Base-by-base conservation (phyloP, 805 yeast species). In the Starmerella floricola region DNA sequence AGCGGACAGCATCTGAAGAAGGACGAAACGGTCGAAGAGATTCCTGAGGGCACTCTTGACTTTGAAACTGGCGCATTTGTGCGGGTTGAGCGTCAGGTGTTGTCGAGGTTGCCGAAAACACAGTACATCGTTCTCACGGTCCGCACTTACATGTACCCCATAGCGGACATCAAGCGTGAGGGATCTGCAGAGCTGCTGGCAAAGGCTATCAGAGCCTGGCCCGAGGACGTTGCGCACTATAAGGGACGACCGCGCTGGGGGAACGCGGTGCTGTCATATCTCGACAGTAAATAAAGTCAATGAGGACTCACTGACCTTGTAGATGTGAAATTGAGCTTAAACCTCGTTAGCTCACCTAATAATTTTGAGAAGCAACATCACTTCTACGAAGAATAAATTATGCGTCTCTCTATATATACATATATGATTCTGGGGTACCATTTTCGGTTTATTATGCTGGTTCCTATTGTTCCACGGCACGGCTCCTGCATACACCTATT, bases 61-160 rank as follows among this genome's bases (percentile, higher is more conserved):
- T 56, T 65, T 16, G 51, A 51, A 36, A 67, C 68, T 31, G 48
- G 29, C 8, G 72, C 71, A 19, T 72, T 67, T 48, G 60, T 76
- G 55, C 64, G 83, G 44, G 68, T 69, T 13, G 84, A 78, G 54
- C 67, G 80, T 42, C 83, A 78, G 54, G 62, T 59, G 11, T 66
- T 73, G 43, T 71, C 74, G 13, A 65, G 72, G 47, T 54, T 76
- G 37, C 77, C 78, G 4, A 55, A 61, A 45, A 48, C 74, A 4
- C 55, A 61, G 15, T 71, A 71, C 0, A 60, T 67, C 26, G 59
- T 70, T 8, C 74, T 76, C 60, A 61, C 72, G 2, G 67, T 75
- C 41, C 67, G 78, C 52, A 77, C 83, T 0, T 76, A 74, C 49
- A 52, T 67, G 36, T 66, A 74, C 17, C 75, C 80, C 15, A 48